Conservation (phyloP, 306 rosid species). For the Vigna reflexopilosa region DNA sequence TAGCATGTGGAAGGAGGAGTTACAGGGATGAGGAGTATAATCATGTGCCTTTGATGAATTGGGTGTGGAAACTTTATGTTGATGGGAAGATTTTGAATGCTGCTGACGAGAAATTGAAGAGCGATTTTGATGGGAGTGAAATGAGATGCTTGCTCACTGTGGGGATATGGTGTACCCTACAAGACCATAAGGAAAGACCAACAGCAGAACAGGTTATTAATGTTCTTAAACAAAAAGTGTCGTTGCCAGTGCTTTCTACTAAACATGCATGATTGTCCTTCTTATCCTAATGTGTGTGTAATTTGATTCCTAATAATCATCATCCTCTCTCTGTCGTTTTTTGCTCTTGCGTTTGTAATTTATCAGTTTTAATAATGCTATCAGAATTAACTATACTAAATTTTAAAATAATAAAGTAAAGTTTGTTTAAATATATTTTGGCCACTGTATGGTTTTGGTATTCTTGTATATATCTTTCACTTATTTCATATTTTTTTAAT, state of each 20-base stretch:
- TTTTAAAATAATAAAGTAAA: too few relatives aligned
- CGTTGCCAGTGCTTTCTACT: background rate
- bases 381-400: too few relatives aligned
- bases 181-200: slow-evolving; percentile 44
- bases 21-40: background rate
- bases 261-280: too few relatives aligned
- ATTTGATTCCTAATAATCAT: too few relatives aligned
- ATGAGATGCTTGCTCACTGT: slow-evolving; percentile 40
- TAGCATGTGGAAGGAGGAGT: slow-evolving; percentile 60
- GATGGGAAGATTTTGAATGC: slow-evolving; percentile 41
- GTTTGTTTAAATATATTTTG: too few relatives aligned
- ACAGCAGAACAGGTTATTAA: slow-evolving; percentile 47
- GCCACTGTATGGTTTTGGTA: too few relatives aligned
- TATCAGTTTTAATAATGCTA: too few relatives aligned
- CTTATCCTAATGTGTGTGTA: too few relatives aligned
- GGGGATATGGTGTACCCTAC: slow-evolving; percentile 27
- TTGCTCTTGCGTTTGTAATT: too few relatives aligned
- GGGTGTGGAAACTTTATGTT: slow-evolving; percentile 43
- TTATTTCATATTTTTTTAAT: too few relatives aligned
- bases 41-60: slow-evolving; percentile 15
- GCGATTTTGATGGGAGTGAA: slow-evolving; percentile 20
- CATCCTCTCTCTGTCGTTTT: too few relatives aligned
- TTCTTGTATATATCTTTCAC: too few relatives aligned
- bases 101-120: slow-evolving; percentile 40
- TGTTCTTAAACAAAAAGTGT: slow-evolving; percentile 30